A percentile compares a stretch with the other conserved stretches of the same genome.
phyloP scores from a whole-genome alignment of 495 filamentous ascomycete genomes.

The Penicillium bialowiezense region DNA sequence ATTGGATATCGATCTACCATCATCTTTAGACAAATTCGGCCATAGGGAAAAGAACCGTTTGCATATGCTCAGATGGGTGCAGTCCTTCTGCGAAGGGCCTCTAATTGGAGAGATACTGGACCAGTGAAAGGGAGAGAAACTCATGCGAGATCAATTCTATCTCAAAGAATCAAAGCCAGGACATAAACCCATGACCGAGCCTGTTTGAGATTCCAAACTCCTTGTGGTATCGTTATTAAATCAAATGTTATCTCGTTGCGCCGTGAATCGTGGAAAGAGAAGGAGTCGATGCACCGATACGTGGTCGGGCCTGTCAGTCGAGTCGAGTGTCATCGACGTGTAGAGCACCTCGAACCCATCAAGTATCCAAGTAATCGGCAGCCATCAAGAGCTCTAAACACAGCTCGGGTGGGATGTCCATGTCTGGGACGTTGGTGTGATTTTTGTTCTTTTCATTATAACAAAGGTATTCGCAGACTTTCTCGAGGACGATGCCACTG shows the following conservation, averaged over 20 bases:
- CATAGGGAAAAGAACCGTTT: conserved; percentile 45
- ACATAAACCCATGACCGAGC: not conserved
- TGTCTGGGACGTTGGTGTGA: conserved; percentile 76
- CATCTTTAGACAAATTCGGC: conserved; percentile 71
- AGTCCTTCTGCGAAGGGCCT: not conserved
- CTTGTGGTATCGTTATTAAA: conserved; percentile 1
- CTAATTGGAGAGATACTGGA: not conserved
- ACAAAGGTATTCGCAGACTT: conserved; percentile 87
- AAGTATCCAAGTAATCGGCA: conserved; percentile 67
- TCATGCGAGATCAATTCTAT: not conserved
- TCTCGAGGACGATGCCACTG: conserved; percentile 81
- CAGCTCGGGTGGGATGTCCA: conserved; percentile 77
- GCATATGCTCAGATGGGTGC: conserved; percentile 58
- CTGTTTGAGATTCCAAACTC: conserved; percentile 12
- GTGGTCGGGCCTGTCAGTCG: not conserved
- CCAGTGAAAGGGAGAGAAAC: not conserved
- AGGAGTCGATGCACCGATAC: not conserved
- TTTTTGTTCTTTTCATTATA: conserved; percentile 83
- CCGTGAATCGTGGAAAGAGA: conserved; percentile 13
- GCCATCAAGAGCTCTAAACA: conserved; percentile 80
- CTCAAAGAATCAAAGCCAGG: conserved; percentile 5
- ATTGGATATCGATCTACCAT: conserved; percentile 58
- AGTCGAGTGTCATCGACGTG: not conserved
- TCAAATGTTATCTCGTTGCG: conserved; percentile 12
- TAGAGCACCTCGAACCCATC: conserved; percentile 15